Evolutionary conservation across 257 asterid genomes (phyloP), one percentile per base, ranked within the genome.

Genomic region (Lantana camara): DNA sequence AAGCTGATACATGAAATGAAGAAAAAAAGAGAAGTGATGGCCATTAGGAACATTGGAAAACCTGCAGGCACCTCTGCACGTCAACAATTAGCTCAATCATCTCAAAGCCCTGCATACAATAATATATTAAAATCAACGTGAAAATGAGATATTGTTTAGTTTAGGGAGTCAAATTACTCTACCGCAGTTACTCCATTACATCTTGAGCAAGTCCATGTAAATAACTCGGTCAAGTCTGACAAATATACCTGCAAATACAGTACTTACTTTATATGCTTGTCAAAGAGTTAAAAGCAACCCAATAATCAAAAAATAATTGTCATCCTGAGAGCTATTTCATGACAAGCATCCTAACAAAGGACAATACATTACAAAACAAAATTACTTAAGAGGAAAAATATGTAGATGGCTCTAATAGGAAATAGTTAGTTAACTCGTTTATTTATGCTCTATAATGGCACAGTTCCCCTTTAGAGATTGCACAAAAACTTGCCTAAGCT

Each of bases 161-260:
- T 13, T 11, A 23, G 51, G 10, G 22, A 10, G 19, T 66, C 10
- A 61, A 38, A 49, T 51, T 46, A 76, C 30, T 24, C 59, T 68
- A 94, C 99, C 96, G 86, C 71, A 10, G 93, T 88, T 57, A 84
- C 70, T 64, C 74, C 95, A 79, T 88, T 76, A 70, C 99, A 94
- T 75, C 98, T 83, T 63, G 97, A 70, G 80, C 99, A 94, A 50
- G 99, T 94, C 99, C 99, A 94, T 6, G 95, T 77, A 78, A 94
- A 86, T 75, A 94, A 66, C 77, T 88, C 88, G 0, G 87, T 79
- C 63, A 91, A 77, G 77, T 94, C 99, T 37, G 98, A 88, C 79
- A 90, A 16, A 74, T 94, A 94, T 22, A 83, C 99, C 99, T 94
- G 86, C 78, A 69, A 75, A 34, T 50, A 50, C 50, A 75, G 75